Percentiles rank a stretch among this genome's conserved stretches.
phyloP scores from a whole-genome alignment of 257 asterid species.

The Paulownia fortunei region DNA sequence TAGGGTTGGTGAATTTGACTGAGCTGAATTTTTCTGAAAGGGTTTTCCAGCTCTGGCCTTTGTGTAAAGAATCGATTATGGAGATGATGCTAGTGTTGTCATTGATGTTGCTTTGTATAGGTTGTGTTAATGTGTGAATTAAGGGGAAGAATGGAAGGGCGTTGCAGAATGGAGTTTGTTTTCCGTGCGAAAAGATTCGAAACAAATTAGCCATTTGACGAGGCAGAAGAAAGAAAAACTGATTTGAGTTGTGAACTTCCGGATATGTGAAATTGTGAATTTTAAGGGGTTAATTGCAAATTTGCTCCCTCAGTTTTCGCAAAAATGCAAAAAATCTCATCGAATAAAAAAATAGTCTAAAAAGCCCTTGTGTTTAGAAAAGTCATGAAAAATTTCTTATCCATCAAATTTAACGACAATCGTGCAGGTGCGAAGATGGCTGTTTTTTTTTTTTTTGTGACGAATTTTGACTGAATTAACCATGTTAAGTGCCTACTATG shows the following conservation, averaged over 20 bases:
- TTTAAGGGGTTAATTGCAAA: neutral
- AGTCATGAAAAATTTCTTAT: too few relatives aligned
- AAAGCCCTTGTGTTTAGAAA: too few relatives aligned
- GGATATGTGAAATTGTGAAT: neutral
- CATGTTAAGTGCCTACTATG: too few relatives aligned
- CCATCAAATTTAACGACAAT: too few relatives aligned
- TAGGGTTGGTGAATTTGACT: slow-evolving; percentile 45
- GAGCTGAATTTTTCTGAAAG: slow-evolving; percentile 51
- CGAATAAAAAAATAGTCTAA: too few relatives aligned
- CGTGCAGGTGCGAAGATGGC: too few relatives aligned
- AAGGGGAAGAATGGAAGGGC: slow-evolving; percentile 5
- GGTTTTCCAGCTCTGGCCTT: slow-evolving; percentile 58
- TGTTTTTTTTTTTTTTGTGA: too few relatives aligned
- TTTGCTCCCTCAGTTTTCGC: slow-evolving; percentile 14
- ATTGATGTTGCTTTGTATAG: slow-evolving; percentile 6
- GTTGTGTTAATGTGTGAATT: slow-evolving; percentile 30
- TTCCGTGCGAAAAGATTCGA: slow-evolving; percentile 31
- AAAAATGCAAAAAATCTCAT: too few relatives aligned
- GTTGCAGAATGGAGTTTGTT: neutral
- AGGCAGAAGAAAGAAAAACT: neutral
- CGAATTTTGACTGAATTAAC: too few relatives aligned
- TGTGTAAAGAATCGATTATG: slow-evolving; percentile 54
- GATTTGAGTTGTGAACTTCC: neutral
- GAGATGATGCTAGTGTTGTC: slow-evolving; percentile 34
- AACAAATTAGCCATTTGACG: slow-evolving; percentile 33